Percentiles rank a stretch among this genome's conserved stretches.
These are phyloP conservation scores for Sphaerostilbella broomeana DNA, from an alignment of 2,329 filamentous ascomycete species.

Conservation along the genomic window DNA sequence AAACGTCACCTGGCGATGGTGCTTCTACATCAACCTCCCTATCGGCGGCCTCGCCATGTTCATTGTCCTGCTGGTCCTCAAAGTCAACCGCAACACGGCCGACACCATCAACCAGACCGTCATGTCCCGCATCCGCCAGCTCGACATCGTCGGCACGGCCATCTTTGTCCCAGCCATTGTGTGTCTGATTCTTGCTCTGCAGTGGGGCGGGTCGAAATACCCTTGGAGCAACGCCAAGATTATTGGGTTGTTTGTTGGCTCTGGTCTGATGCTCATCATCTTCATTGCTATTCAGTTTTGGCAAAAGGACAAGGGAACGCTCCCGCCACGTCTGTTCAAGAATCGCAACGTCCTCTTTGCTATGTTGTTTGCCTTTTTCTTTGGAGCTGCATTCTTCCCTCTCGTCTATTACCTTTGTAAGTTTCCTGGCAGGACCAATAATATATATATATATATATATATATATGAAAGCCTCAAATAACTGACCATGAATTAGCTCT, in stretches of 20 bases:
- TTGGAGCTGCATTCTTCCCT: slow-evolving; percentile 46
- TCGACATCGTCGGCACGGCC: slow-evolving; percentile 44
- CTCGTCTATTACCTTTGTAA: slow-evolving; percentile 48
- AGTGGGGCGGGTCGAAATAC: slow-evolving; percentile 49
- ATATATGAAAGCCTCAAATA: no score
- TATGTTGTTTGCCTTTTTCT: slow-evolving; percentile 41
- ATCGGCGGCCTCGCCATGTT: slow-evolving; percentile 41
- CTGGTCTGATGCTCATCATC: slow-evolving; percentile 36
- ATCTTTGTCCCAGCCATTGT: slow-evolving; percentile 47
- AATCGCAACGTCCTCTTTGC: slow-evolving; percentile 35
- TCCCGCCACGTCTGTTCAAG: slow-evolving; percentile 41
- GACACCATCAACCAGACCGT: slow-evolving; percentile 29
- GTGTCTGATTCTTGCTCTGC: slow-evolving; percentile 47
- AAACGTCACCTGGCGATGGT: slow-evolving; percentile 46
- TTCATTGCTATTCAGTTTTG: slow-evolving; percentile 44
- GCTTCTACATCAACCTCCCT: slow-evolving; percentile 43
- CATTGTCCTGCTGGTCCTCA: slow-evolving; percentile 42
- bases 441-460: no score
- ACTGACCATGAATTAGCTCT: slow-evolving; percentile 29
- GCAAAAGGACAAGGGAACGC: slow-evolving; percentile 36
- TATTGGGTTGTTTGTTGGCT: slow-evolving; percentile 46
- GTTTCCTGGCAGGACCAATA: no score
- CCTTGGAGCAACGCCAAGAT: slow-evolving; percentile 43
- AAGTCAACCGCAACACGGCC: slow-evolving; percentile 31
- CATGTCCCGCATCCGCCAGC: slow-evolving; percentile 33